Conservation (phyloP, 345 rosid genomes). For the Brassica nigra region DNA sequence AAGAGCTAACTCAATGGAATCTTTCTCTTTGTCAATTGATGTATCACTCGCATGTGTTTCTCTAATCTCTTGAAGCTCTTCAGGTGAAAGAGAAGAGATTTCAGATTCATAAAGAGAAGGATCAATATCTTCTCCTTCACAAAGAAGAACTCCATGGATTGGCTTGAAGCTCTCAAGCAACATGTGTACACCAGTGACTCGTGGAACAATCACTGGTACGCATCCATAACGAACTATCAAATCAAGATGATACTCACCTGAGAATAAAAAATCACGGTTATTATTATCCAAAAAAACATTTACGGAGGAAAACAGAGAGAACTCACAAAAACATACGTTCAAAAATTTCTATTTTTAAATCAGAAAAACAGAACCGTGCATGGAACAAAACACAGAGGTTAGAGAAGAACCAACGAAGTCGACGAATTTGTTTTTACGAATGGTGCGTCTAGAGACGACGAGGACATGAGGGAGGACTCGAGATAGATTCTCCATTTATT, state of each 20-base stretch:
- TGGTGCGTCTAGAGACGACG: slow-evolving; percentile 58
- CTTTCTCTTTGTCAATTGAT: slow-evolving; percentile 78
- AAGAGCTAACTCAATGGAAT: slow-evolving; percentile 72
- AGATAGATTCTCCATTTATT: slow-evolving; percentile 44
- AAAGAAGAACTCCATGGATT: slow-evolving; percentile 68
- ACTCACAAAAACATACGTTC: not conserved
- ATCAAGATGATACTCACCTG: slow-evolving; percentile 76
- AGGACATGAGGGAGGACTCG: slow-evolving; percentile 62
- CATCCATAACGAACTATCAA: slow-evolving; percentile 63
- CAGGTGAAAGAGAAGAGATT: slow-evolving; percentile 57
- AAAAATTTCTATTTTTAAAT: slow-evolving; percentile 13
- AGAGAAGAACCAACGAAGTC: slow-evolving; percentile 58
- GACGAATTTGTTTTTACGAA: slow-evolving; percentile 68
- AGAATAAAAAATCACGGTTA: not conserved
- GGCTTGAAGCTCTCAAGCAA: slow-evolving; percentile 69
- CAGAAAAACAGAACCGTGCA: slow-evolving; percentile 32
- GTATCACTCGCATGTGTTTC: slow-evolving; percentile 74
- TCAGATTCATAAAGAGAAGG: slow-evolving; percentile 66
- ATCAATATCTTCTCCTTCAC: slow-evolving; percentile 79
- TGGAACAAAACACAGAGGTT: not conserved
- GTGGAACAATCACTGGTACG: slow-evolving; percentile 67
- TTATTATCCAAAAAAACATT: not conserved
- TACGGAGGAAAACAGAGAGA: slow-evolving; percentile 7
- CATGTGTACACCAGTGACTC: slow-evolving; percentile 65
- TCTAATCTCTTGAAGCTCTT: slow-evolving; percentile 76